phyloP scores from a whole-genome alignment of 2,329 filamentous ascomycete genomes.

The Coniosporium tulheliwenetii region DNA sequence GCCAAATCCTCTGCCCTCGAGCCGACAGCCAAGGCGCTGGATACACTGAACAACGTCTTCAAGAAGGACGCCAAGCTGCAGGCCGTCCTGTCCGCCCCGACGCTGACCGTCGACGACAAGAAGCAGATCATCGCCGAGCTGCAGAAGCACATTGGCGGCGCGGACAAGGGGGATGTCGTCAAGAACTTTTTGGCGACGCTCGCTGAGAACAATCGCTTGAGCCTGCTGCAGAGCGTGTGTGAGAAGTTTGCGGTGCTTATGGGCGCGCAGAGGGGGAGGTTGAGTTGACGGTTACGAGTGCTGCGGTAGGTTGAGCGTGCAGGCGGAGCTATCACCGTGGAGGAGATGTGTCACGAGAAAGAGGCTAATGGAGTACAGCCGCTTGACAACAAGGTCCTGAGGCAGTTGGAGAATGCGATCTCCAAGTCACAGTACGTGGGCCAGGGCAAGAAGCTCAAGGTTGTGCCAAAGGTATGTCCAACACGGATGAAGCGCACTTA shows the following conservation, averaged over 20 bases:
- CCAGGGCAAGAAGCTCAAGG: slow-evolving; percentile 94
- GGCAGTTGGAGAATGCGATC: slow-evolving; percentile 73
- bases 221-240: slow-evolving; percentile 63
- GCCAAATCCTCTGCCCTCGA: slow-evolving; percentile 79
- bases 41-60: slow-evolving; percentile 54
- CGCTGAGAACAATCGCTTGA: slow-evolving; percentile 91
- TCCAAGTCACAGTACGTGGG: slow-evolving; percentile 78
- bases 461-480: slow-evolving; percentile 62
- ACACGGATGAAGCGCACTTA: no score
- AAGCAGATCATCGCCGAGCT: slow-evolving; percentile 73
- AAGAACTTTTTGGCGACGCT: slow-evolving; percentile 88
- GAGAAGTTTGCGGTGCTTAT: slow-evolving; percentile 82
- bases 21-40: slow-evolving; percentile 64
- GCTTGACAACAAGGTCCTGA: slow-evolving; percentile 75
- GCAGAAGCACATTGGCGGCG: slow-evolving; percentile 58
- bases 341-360: slow-evolving; percentile 5
- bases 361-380: slow-evolving; percentile 32
- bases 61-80: slow-evolving; percentile 71
- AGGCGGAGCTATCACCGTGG: neutral
- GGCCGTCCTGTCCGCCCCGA: slow-evolving; percentile 63
- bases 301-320: slow-evolving; percentile 47
- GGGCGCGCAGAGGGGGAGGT: slow-evolving; percentile 78
- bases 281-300: slow-evolving; percentile 82
- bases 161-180: slow-evolving; percentile 61
- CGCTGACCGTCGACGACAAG: slow-evolving; percentile 68